phyloP scores from a whole-genome alignment of 345 rosid genomes.

The Eucalyptus paniculata region DNA sequence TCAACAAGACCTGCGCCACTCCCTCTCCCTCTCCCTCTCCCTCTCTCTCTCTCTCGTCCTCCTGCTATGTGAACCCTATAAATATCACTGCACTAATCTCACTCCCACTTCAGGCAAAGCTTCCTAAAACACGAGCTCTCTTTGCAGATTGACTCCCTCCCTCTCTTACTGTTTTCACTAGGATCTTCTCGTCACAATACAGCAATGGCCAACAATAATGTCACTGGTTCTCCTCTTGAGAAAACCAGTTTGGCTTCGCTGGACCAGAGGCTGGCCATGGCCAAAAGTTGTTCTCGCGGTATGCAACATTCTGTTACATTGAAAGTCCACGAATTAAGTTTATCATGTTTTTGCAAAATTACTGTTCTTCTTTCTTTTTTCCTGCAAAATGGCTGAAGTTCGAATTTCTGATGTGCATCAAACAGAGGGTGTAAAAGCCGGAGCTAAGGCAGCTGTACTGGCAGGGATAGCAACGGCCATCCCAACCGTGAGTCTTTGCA shows the following conservation, averaged over 20 bases:
- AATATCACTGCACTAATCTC: not conserved
- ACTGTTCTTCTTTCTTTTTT: not conserved
- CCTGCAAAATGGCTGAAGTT: not conserved
- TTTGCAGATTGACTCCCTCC: not conserved
- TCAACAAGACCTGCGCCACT: not conserved
- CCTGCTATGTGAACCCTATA: not conserved
- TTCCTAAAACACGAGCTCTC: not conserved
- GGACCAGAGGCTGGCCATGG: constrained; percentile 54
- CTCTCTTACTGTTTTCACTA: not conserved
- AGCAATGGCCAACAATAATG: constrained; percentile 28
- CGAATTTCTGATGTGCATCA: not conserved
- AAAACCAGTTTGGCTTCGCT: constrained; percentile 26
- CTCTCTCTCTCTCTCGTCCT: not conserved
- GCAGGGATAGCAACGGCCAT: constrained; percentile 61
- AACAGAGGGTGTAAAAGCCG: constrained; percentile 75
- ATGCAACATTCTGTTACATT: not conserved
- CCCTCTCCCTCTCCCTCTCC: not conserved
- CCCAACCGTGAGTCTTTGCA: constrained; percentile 45
- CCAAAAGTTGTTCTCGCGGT: constrained; percentile 53
- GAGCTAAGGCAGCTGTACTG: constrained; percentile 77
- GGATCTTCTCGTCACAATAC: not conserved
- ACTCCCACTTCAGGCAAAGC: not conserved
- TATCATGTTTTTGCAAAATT: not conserved
- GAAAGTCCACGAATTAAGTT: not conserved
- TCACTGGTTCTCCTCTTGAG: constrained; percentile 28